Conservation (phyloP, 2,329 filamentous ascomycete species). For the Aspergillus nomiae region DNA sequence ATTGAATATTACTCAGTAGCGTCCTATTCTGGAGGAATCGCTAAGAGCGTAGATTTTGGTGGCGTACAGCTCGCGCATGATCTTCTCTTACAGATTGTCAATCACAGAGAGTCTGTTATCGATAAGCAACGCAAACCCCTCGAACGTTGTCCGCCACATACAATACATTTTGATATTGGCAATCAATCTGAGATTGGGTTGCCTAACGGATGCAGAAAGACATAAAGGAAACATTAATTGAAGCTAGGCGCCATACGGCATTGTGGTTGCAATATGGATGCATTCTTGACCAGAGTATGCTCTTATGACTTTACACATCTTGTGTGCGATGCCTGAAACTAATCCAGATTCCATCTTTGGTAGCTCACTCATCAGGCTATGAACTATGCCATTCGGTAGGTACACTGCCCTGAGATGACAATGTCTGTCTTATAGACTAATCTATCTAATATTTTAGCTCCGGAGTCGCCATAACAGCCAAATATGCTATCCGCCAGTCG, state of each 20-base stretch:
- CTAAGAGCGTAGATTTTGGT: not conserved
- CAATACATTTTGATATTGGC: constrained; percentile 1
- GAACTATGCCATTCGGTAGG: constrained; percentile 80
- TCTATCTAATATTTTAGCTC: constrained; percentile 50
- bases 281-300: constrained; percentile 61
- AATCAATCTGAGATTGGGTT: not conserved
- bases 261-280: constrained; percentile 64
- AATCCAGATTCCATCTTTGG: constrained; percentile 8
- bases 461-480: constrained; percentile 81
- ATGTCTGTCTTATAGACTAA: not conserved
- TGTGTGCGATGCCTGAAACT: constrained; percentile 6
- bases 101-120: constrained; percentile 23
- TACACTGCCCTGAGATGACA: constrained; percentile 17
- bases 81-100: not conserved
- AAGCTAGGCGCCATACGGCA: not conserved
- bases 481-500: constrained; percentile 81
- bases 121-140: constrained; percentile 21
- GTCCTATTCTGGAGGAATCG: not conserved
- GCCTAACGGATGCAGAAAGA: not conserved
- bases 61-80: not conserved
- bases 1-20: not conserved
- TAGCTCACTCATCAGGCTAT: constrained; percentile 76
- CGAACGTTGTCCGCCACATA: not conserved
- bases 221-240: not conserved
- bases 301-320: not conserved